Percentiles rank a stretch among this genome's conserved stretches.
phyloP scores from a whole-genome alignment of 116 monocot genomes.

The Posidonia oceanica region DNA sequence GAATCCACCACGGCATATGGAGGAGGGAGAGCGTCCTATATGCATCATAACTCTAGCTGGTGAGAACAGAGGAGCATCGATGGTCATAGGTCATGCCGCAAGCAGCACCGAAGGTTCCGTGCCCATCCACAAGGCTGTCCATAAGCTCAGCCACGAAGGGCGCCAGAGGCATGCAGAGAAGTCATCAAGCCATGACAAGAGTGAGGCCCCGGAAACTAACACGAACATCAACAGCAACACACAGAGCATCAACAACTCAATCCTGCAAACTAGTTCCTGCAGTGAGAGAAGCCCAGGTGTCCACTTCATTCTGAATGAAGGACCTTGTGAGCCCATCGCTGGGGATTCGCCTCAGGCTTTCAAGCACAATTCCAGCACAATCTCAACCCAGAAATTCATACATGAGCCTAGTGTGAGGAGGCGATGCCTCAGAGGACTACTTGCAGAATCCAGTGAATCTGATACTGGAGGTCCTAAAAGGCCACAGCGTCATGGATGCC shows the following conservation, averaged over 20 bases:
- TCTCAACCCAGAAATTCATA: constrained; percentile 15
- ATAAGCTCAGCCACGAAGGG: background rate
- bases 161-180: background rate
- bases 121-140: background rate
- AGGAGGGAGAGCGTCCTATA: constrained; percentile 17
- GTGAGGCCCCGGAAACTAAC: background rate
- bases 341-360: background rate
- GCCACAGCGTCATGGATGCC: constrained; percentile 47
- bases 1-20: background rate
- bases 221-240: constrained; percentile 59
- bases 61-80: constrained; percentile 66
- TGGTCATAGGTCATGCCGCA: constrained; percentile 10
- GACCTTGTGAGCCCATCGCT: background rate
- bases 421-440: constrained; percentile 56
- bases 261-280: constrained; percentile 54
- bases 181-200: background rate
- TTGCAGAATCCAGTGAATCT: constrained; percentile 58
- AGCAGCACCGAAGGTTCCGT: background rate
- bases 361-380: constrained; percentile 1
- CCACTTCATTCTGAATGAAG: constrained; percentile 22
- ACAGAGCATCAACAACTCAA: constrained; percentile 79
- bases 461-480: constrained; percentile 17
- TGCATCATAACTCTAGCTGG: constrained; percentile 69
- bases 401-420: constrained; percentile 50
- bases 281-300: constrained; percentile 47